Base-by-base conservation (phyloP, 2,329 filamentous ascomycete species). In the Alternaria burnsii region DNA sequence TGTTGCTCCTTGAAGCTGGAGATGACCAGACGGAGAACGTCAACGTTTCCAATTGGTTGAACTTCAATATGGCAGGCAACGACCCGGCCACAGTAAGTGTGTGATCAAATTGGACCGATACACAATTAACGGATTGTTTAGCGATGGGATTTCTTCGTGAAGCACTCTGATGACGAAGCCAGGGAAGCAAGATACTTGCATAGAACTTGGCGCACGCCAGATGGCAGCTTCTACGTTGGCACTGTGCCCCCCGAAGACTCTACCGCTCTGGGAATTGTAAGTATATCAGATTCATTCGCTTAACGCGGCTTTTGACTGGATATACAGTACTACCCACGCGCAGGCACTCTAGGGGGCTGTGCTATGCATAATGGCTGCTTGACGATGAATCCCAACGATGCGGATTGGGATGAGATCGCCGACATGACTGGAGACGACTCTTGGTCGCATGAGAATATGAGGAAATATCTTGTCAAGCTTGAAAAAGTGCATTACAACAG, bases 131-230 rank as follows among this genome's bases (percentile, higher is more conserved):
- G 8, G 3, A 14, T 14, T 8, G 43, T 1, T 14, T 20, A 46
- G 63, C 77, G 82, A 44, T 89, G 87, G 87, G 84, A 88, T 70
- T 89, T 86, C 74, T 89, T 85, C 58, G 85, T 88, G 7, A 83
- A 82, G 38, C 87, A 89, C 71, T 88, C 87, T 63, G 78, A 81
- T 8, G 82, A 88, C 60, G 75, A 84, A 38, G 77, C 76, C 18
- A 81, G 82, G 41, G 84, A 87, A 63, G 79, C 82, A 12, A 78
- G 81, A 57, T 86, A 89, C 67, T 82, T 79, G 55, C 88, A 89
- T 77, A 82, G 85, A 57, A 85, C 84, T 2, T 89, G 87, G 70
- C 71, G 82, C 9, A 85, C 84, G 0, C 78, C 82, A 0, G 75
- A 83, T 47, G 86, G 85, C 14, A 72, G 75, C 2, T 74, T 82